Evolutionary conservation across 2,329 filamentous ascomycete species (phyloP).

Genomic region (Curvularia hawaiiensis): DNA sequence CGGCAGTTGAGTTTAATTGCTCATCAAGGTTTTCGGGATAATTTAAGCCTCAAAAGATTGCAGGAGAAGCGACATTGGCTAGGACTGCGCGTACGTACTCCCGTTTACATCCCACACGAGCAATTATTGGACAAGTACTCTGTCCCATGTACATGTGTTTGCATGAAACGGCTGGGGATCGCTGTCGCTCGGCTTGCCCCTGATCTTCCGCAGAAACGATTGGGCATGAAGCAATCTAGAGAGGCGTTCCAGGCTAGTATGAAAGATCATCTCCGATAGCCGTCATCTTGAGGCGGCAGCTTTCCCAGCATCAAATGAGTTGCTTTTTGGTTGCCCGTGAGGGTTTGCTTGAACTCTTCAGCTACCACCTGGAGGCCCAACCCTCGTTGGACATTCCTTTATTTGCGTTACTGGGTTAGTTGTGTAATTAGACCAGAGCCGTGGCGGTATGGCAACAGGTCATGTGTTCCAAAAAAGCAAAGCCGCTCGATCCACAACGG

Average conservation of each 20-base stretch:
- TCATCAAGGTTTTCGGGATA: background rate
- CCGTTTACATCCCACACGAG: background rate
- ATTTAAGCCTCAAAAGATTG: background rate
- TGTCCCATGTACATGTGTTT: background rate
- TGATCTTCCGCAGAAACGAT: background rate
- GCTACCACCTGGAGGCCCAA: background rate
- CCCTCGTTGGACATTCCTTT: too few relatives aligned
- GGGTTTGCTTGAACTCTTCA: background rate
- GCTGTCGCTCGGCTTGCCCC: background rate
- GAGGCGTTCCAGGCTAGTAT: background rate
- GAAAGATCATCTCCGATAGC: background rate
- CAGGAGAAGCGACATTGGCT: background rate
- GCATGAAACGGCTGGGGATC: background rate
- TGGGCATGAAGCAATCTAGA: background rate
- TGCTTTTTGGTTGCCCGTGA: background rate
- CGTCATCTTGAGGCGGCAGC: background rate
- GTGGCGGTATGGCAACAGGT: background rate
- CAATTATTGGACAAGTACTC: background rate
- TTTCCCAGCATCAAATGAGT: background rate
- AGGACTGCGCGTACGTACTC: background rate
- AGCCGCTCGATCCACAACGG: background rate
- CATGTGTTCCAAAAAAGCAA: background rate
- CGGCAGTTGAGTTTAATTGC: background rate
- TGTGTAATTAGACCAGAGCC: background rate
- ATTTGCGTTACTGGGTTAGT: background rate